Percentiles rank a stretch among this genome's conserved stretches.
phyloP scores from a whole-genome alignment of 140 eudicot genomes.

The Bidens hawaiensis region DNA sequence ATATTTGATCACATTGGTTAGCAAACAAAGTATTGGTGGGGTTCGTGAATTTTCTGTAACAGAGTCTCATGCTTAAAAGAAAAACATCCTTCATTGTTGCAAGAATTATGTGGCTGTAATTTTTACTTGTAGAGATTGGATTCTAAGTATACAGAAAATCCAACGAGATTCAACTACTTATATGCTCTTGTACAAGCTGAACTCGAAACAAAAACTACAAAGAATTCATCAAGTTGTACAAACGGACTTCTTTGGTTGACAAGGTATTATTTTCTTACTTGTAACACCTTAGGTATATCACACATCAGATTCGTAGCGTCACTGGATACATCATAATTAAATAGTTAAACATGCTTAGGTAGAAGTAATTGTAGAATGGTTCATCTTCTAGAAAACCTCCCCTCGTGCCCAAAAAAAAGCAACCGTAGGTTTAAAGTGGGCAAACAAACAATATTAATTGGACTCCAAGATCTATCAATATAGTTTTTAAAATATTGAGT shows the following conservation, averaged over 20 bases:
- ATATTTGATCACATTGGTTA: not conserved
- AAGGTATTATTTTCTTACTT: conserved; percentile 35
- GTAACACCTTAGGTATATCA: not conserved
- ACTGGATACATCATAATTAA: no score
- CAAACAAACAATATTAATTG: not conserved
- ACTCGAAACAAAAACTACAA: conserved; percentile 65
- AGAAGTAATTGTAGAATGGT: not conserved
- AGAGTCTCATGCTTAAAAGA: not conserved
- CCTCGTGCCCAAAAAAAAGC: not conserved
- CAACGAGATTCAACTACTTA: conserved; percentile 66
- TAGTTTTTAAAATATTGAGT: no score
- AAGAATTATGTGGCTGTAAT: not conserved
- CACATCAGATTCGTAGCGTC: not conserved
- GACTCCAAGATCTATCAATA: no score
- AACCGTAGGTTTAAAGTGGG: not conserved
- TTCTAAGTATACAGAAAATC: conserved; percentile 50
- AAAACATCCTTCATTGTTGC: not conserved
- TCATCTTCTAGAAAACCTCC: not conserved
- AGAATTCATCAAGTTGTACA: conserved; percentile 77
- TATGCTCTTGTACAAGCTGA: conserved; percentile 73
- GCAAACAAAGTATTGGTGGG: not conserved
- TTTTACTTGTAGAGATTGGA: conserved; percentile 69
- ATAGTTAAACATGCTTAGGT: not conserved
- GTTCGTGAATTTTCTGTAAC: not conserved
- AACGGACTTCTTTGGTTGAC: conserved; percentile 95